Evolutionary conservation across 768 basidiomycete species (phyloP).

Genomic region (Auriculariales sp.): DNA sequence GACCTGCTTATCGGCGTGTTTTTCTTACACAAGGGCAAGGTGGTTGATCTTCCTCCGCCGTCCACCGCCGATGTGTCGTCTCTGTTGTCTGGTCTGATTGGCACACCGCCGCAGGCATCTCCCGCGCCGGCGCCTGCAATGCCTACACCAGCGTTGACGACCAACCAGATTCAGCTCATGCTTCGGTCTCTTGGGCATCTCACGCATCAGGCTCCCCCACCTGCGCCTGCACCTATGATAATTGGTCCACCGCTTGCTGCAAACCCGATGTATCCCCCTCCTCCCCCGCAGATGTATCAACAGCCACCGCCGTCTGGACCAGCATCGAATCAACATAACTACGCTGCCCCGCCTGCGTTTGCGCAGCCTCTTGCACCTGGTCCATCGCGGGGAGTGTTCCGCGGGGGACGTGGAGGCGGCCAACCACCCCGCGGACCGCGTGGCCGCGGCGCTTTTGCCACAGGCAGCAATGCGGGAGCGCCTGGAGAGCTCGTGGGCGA

Average conservation of each 20-base stretch:
- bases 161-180: conserved; percentile 61
- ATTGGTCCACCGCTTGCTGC: conserved; percentile 3
- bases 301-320: conserved; percentile 3
- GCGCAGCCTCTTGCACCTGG: too few relatives aligned
- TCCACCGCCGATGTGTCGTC: conserved; percentile 14
- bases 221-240: conserved; percentile 13
- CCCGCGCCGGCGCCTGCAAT: neutral
- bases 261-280: neutral
- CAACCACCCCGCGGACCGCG: conserved; percentile 11
- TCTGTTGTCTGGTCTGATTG: too few relatives aligned
- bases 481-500: too few relatives aligned
- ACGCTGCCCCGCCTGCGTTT: too few relatives aligned
- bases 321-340: too few relatives aligned
- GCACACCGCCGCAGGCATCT: neutral
- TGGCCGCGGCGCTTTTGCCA: too few relatives aligned
- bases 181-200: conserved; percentile 39
- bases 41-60: conserved; percentile 24
- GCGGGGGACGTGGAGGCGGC: too few relatives aligned
- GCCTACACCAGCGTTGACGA: conserved; percentile 27
- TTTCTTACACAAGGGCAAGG: conserved; percentile 72
- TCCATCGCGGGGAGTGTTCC: too few relatives aligned
- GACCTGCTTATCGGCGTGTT: conserved; percentile 72
- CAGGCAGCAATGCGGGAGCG: too few relatives aligned
- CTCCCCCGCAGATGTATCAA: conserved; percentile 1
- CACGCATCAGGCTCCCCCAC: conserved; percentile 19